A percentile compares a stretch with the other conserved stretches of the same genome.
phyloP scores from a whole-genome alignment of 306 rosid species.

The Hippophae rhamnoides region DNA sequence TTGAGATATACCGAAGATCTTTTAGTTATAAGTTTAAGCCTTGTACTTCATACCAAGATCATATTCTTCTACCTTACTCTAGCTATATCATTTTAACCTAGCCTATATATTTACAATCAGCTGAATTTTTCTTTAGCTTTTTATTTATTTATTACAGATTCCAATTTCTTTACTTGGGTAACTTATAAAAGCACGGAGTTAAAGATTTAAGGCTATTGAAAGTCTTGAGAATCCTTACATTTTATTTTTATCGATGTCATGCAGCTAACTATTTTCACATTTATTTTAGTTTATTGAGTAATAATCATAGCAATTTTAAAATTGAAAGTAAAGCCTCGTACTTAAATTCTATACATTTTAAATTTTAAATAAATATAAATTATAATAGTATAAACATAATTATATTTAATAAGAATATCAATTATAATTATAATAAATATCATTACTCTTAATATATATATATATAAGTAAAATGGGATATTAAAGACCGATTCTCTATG shows the following conservation, averaged over 20 bases:
- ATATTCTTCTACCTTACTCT: not conserved
- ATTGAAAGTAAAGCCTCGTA: no score
- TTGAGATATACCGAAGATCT: conserved; percentile 14
- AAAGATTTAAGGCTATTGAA: conserved; percentile 15
- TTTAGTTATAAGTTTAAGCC: conserved; percentile 8
- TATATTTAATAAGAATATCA: no score
- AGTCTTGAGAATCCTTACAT: conserved; percentile 7
- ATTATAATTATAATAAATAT: no score
- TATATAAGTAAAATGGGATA: no score
- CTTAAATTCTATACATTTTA: no score
- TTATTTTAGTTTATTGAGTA: no score
- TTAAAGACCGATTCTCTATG: no score
- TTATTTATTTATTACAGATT: conserved; percentile 10
- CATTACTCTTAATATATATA: no score
- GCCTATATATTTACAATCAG: not conserved
- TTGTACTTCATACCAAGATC: conserved; percentile 16
- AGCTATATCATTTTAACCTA: not conserved
- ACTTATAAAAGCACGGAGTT: conserved; percentile 4
- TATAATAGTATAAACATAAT: no score
- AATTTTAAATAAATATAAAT: no score
- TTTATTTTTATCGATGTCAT: not conserved
- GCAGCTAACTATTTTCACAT: not conserved
- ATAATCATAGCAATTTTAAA: no score
- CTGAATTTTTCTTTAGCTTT: conserved; percentile 1
- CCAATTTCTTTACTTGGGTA: conserved; percentile 17